Conservation (phyloP, 371 early-diverging fungal species). For the Zychaea mexicana region DNA sequence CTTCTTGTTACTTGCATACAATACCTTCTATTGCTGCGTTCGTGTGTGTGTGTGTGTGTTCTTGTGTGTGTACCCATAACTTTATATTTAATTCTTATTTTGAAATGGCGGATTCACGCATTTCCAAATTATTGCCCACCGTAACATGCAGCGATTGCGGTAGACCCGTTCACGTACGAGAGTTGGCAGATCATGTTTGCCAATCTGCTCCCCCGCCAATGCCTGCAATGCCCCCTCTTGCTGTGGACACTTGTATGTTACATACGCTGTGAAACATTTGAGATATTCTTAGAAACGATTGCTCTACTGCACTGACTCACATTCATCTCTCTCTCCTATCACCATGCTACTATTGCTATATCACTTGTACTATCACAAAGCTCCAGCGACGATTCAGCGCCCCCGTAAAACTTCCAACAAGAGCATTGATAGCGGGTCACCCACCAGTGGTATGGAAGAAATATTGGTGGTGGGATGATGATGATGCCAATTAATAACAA, state of each 20-base stretch:
- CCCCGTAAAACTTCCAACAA: slow-evolving; percentile 4
- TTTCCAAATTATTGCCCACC: slow-evolving; percentile 14
- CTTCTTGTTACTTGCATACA: neutral
- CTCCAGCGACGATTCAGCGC: neutral
- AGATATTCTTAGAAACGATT: neutral
- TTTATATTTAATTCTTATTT: neutral
- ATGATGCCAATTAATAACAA: neutral
- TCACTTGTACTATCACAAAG: neutral
- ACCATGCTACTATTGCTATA: neutral
- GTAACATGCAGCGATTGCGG: slow-evolving; percentile 18
- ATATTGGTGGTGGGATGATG: neutral
- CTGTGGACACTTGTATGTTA: slow-evolving; percentile 9
- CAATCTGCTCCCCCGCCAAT: neutral
- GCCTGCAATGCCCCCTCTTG: slow-evolving; percentile 2
- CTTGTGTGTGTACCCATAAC: neutral
- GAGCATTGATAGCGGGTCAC: slow-evolving; percentile 4
- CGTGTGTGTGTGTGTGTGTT: neutral
- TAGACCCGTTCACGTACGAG: slow-evolving; percentile 8
- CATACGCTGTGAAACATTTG: neutral
- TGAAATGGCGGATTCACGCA: slow-evolving; percentile 10
- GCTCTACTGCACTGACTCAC: too few relatives aligned
- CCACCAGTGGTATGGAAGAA: slow-evolving; percentile 12
- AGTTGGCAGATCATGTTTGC: slow-evolving; percentile 18
- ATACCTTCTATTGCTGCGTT: neutral
- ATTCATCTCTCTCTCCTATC: neutral